Percentiles rank a stretch among this genome's conserved stretches.
These are phyloP conservation scores for Globisporangium iwayamae DNA, from an alignment of 352 stramenopile species.

Conservation along the genomic window DNA sequence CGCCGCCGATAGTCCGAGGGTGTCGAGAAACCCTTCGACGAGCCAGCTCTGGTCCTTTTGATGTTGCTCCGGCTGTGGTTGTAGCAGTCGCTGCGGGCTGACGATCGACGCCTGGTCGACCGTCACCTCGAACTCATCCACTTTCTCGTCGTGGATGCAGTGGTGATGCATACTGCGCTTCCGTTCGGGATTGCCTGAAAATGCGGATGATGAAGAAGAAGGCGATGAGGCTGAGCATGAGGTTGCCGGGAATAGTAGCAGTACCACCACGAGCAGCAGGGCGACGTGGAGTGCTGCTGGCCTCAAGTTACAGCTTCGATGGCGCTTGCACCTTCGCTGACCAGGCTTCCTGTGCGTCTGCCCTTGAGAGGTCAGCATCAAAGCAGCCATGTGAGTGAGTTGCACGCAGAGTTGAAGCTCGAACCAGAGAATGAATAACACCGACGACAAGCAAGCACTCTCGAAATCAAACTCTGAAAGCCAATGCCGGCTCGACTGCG, in stretches of 20 bases:
- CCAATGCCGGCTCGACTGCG: background rate
- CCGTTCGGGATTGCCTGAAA: background rate
- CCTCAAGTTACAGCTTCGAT: background rate
- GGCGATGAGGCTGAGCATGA: background rate
- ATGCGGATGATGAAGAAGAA: background rate
- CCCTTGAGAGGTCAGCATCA: background rate
- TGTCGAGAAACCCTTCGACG: constrained; percentile 40
- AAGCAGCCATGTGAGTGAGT: background rate
- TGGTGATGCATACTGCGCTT: constrained; percentile 27
- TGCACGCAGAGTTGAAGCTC: background rate
- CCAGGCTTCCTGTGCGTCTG: background rate
- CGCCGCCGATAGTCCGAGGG: constrained; percentile 27
- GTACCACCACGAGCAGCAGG: background rate
- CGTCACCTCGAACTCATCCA: constrained; percentile 38
- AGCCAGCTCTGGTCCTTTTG: constrained; percentile 20
- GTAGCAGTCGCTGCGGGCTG: constrained; percentile 25
- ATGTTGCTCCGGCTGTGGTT: constrained; percentile 7
- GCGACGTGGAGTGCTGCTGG: background rate
- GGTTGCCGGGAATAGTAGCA: background rate
- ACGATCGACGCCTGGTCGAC: constrained; percentile 38
- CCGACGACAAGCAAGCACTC: background rate
- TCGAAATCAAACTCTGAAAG: background rate
- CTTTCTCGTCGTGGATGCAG: constrained; percentile 73
- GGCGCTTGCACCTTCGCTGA: background rate
- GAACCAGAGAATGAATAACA: background rate